These are phyloP conservation scores for Hypocreales sp. DNA, from an alignment of 2,329 filamentous ascomycete species.

Conservation along the genomic window DNA sequence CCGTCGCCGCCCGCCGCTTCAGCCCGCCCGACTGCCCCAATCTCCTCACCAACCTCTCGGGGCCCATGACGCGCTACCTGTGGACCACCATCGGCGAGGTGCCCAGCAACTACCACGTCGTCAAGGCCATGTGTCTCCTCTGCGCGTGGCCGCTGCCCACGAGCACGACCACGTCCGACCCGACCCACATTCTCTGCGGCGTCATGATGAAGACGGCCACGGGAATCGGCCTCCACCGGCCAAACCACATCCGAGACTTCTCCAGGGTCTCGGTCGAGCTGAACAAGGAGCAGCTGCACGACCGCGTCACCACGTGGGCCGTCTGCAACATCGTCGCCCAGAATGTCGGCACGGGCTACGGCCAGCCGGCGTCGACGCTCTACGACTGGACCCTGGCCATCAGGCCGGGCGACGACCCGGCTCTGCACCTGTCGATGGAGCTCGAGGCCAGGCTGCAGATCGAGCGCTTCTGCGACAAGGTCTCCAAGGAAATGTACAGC, in stretches of 20 bases:
- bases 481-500: conserved; percentile 66
- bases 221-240: conserved; percentile 67
- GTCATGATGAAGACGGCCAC: conserved; percentile 82
- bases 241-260: conserved; percentile 72
- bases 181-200: conserved; percentile 67
- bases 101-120: conserved; percentile 63
- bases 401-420: conserved; percentile 41
- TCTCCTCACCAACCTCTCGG: conserved; percentile 52
- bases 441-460: conserved; percentile 55
- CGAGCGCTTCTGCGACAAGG: conserved; percentile 61
- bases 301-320: conserved; percentile 69
- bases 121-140: conserved; percentile 65
- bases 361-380: conserved; percentile 62
- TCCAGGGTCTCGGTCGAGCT: conserved; percentile 60
- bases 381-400: conserved; percentile 61
- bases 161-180: conserved; percentile 66
- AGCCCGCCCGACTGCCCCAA: conserved; percentile 36
- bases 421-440: conserved; percentile 43
- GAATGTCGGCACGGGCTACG: conserved; percentile 68
- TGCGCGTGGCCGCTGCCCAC: conserved; percentile 74
- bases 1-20: conserved; percentile 60
- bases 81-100: conserved; percentile 68
- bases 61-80: conserved; percentile 52
- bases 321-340: conserved; percentile 76
- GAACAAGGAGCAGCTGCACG: conserved; percentile 63